phyloP scores from a whole-genome alignment of 1,139 yeast species.

The Zygoascus meyerae region DNA sequence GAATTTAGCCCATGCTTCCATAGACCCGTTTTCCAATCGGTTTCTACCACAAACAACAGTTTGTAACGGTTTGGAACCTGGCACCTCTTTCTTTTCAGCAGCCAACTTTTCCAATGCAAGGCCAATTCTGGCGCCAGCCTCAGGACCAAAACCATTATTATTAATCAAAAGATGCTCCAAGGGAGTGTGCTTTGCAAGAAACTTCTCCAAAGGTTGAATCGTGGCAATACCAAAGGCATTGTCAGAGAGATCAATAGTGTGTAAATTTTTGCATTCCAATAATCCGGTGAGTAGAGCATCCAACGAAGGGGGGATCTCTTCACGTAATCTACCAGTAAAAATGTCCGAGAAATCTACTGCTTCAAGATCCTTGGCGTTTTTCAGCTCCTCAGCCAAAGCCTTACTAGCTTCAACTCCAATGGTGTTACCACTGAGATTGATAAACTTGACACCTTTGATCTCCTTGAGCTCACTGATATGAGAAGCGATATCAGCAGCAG shows the following conservation, averaged over 20 bases:
- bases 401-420: slow-evolving; percentile 86
- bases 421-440: slow-evolving; percentile 89
- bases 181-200: slow-evolving; percentile 68
- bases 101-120: slow-evolving; percentile 71
- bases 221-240: slow-evolving; percentile 97
- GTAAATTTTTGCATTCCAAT: slow-evolving; percentile 59
- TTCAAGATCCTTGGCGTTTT: slow-evolving; percentile 37
- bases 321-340: slow-evolving; percentile 89
- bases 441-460: slow-evolving; percentile 43
- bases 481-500: slow-evolving; percentile 66
- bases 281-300: slow-evolving; percentile 67
- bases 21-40: slow-evolving; percentile 91
- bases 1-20: slow-evolving; percentile 53
- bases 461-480: slow-evolving; percentile 49
- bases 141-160: slow-evolving; percentile 97
- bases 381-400: slow-evolving; percentile 58
- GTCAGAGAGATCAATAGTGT: slow-evolving; percentile 78
- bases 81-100: slow-evolving; percentile 48
- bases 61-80: slow-evolving; percentile 41
- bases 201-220: slow-evolving; percentile 79
- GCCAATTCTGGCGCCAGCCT: slow-evolving; percentile 93
- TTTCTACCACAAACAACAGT: slow-evolving; percentile 95
- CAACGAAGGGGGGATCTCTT: slow-evolving; percentile 87
- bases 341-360: slow-evolving; percentile 84
- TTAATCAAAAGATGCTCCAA: slow-evolving; percentile 81